A percentile compares a stretch with the other conserved stretches of the same genome.
Conservation (phyloP, 768 basidiomycete species). For the Trichaptum fuscoviolaceum region DNA sequence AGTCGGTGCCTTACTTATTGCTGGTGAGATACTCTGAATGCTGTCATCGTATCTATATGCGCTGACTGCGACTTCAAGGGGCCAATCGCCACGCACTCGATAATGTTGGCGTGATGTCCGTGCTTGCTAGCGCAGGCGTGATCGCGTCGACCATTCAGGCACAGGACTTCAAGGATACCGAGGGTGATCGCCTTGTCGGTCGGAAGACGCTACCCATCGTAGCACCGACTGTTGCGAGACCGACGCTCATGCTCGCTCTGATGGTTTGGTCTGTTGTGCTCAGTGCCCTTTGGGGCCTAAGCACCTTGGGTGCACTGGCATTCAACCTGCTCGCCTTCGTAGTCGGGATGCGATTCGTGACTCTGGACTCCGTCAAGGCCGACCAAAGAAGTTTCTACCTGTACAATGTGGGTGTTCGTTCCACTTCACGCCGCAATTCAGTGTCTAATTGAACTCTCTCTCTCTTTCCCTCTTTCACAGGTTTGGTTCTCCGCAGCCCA, state of each 20-base stretch:
- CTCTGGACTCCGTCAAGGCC: conserved; percentile 21
- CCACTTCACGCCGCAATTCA: background rate
- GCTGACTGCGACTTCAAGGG: conserved; percentile 18
- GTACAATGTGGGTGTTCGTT: conserved; percentile 28
- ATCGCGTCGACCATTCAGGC: conserved; percentile 43
- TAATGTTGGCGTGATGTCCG: conserved; percentile 24
- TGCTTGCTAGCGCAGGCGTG: conserved; percentile 32
- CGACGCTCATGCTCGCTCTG: conserved; percentile 27
- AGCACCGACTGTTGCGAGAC: conserved; percentile 29
- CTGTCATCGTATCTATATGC: background rate
- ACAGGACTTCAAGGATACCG: conserved; percentile 43
- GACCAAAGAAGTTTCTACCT: conserved; percentile 33
- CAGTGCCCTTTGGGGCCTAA: conserved; percentile 31
- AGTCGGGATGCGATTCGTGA: conserved; percentile 30
- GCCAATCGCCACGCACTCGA: conserved; percentile 21
- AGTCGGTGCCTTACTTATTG: conserved; percentile 32
- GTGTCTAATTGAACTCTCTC: background rate
- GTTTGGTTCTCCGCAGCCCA: conserved; percentile 13
- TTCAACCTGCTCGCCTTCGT: conserved; percentile 29
- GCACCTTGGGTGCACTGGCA: conserved; percentile 18
- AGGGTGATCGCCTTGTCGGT: conserved; percentile 36
- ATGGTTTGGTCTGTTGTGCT: conserved; percentile 33
- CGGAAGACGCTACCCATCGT: conserved; percentile 41
- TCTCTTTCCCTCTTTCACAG: conserved; percentile 3
- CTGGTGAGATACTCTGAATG: conserved; percentile 23